Evolutionary conservation across 2,329 filamentous ascomycete species (phyloP).

Genomic region (Peltaster fructicola): DNA sequence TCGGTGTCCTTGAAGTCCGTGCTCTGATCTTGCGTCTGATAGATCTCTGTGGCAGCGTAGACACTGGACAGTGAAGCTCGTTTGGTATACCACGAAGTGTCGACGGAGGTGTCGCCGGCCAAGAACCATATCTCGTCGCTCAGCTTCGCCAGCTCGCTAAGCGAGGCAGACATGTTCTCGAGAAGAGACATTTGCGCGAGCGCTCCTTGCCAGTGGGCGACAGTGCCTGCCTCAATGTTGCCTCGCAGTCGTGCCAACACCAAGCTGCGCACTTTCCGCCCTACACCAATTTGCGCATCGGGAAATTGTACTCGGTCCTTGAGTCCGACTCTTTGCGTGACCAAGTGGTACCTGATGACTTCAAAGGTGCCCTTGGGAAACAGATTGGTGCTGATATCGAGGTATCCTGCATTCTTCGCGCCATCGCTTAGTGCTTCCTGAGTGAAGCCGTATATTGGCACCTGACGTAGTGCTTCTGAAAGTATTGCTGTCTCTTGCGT

Average conservation of each 20-base stretch:
- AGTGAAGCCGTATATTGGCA: conserved; percentile 73
- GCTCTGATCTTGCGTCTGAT: conserved; percentile 80
- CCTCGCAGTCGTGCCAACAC: conserved; percentile 60
- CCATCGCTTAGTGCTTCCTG: conserved; percentile 54
- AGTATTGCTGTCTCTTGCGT: conserved; percentile 59
- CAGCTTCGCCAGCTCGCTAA: conserved; percentile 63
- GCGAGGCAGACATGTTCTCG: conserved; percentile 53
- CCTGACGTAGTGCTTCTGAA: conserved; percentile 57
- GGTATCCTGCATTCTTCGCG: conserved; percentile 67
- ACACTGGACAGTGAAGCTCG: conserved; percentile 43
- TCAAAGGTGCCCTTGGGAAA: conserved; percentile 67
- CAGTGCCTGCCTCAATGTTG: conserved; percentile 44
- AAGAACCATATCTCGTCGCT: conserved; percentile 89
- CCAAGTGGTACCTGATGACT: conserved; percentile 62
- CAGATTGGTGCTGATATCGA: conserved; percentile 69
- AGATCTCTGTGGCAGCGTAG: conserved; percentile 63
- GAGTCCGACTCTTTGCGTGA: conserved; percentile 46
- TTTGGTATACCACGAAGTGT: conserved; percentile 76
- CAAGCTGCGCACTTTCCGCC: conserved; percentile 50
- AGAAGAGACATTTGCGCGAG: conserved; percentile 81
- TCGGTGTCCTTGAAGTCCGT: conserved; percentile 59
- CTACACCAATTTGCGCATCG: conserved; percentile 27
- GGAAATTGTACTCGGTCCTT: conserved; percentile 29
- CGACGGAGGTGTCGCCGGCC: conserved; percentile 63
- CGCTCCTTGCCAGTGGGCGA: conserved; percentile 76